Evolutionary conservation across 1,284 basidiomycete species (phyloP).

Genomic region (Xerocomus minutiporus): DNA sequence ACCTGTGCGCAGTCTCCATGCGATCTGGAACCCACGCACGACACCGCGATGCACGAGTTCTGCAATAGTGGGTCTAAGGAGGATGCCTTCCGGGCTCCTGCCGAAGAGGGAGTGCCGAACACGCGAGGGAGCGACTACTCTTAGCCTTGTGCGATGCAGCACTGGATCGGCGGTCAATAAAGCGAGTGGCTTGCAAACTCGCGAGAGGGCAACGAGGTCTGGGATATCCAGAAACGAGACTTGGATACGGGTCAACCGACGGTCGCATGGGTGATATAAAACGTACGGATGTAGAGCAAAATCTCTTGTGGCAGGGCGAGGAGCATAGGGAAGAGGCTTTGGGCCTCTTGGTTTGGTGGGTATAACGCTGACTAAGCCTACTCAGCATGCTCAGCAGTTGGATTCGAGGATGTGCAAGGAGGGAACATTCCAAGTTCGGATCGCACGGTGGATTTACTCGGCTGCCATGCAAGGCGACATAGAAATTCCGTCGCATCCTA

Average conservation of each 20-base stretch:
- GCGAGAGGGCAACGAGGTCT: conserved; percentile 53
- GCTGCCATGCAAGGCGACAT: too few relatives aligned
- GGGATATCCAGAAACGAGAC: conserved; percentile 69
- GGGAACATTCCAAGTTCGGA: too few relatives aligned
- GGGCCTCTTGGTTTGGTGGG: too few relatives aligned
- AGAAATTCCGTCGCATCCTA: too few relatives aligned
- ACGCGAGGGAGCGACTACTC: conserved; percentile 60
- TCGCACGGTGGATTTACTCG: too few relatives aligned
- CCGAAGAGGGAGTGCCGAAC: conserved; percentile 61
- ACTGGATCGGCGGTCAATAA: conserved; percentile 54
- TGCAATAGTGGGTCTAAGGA: conserved; percentile 56
- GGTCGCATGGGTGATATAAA: neutral
- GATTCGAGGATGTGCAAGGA: too few relatives aligned
- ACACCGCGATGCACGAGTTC: conserved; percentile 66
- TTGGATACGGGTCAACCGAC: conserved; percentile 24
- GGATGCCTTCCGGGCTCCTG: conserved; percentile 46
- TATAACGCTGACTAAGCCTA: neutral
- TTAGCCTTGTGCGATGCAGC: conserved; percentile 55
- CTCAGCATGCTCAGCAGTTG: neutral
- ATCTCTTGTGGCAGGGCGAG: conserved; percentile 50
- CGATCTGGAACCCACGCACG: conserved; percentile 60
- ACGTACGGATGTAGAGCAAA: conserved; percentile 54
- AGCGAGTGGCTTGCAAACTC: conserved; percentile 43
- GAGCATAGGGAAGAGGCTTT: conserved; percentile 14
- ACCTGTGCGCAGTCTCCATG: conserved; percentile 59